These are phyloP conservation scores for Chionographis japonica DNA, from an alignment of 106 monocot species.

Conservation along the genomic window DNA sequence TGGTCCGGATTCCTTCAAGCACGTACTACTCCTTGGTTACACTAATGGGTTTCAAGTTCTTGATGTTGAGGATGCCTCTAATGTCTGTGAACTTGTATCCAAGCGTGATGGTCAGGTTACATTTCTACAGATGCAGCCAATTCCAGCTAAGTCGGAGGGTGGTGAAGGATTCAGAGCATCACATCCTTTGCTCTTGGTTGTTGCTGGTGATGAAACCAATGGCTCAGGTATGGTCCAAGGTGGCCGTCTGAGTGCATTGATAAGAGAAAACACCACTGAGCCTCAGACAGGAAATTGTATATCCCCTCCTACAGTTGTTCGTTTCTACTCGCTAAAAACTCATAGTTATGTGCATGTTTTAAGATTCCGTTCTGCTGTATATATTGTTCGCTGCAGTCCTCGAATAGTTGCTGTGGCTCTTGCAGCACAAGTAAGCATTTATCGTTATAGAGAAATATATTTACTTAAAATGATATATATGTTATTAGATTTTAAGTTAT, in stretches of 20 bases:
- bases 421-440: conserved; percentile 76
- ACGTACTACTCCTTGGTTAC: conserved; percentile 83
- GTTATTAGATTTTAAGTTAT: no score
- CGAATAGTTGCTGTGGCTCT: conserved; percentile 88
- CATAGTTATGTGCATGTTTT: conserved; percentile 84
- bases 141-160: conserved; percentile 45
- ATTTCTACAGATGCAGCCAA: conserved; percentile 88
- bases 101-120: conserved; percentile 93
- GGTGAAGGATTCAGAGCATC: conserved; percentile 67
- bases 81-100: conserved; percentile 92
- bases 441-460: background rate
- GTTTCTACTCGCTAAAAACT: conserved; percentile 88
- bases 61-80: conserved; percentile 94
- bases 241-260: conserved; percentile 73
- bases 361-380: conserved; percentile 88
- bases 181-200: conserved; percentile 84
- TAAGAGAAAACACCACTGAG: conserved; percentile 49
- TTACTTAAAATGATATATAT: no score
- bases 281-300: conserved; percentile 46
- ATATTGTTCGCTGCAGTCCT: conserved; percentile 91
- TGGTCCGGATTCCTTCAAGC: conserved; percentile 56
- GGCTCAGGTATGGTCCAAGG: conserved; percentile 78
- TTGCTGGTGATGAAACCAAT: conserved; percentile 96
- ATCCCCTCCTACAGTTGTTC: conserved; percentile 77
- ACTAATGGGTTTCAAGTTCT: conserved; percentile 95